Conservation (phyloP, 2,329 filamentous ascomycete species). For the Penicillium sp. region DNA sequence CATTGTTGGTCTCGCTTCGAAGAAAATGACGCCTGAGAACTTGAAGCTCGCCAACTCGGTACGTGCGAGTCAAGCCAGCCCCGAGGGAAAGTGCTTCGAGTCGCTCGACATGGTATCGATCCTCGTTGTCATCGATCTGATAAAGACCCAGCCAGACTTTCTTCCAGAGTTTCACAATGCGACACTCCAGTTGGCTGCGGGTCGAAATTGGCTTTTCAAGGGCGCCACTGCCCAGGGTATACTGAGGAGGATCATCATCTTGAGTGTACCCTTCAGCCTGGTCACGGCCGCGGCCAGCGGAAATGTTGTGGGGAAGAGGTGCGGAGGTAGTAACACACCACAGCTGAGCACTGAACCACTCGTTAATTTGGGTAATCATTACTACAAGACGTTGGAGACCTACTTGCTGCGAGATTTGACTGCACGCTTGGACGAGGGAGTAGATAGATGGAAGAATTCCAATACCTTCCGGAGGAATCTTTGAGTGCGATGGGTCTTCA, state of each 20-base stretch:
- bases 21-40: slow-evolving; percentile 11
- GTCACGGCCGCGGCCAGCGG: not conserved
- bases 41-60: slow-evolving; percentile 5
- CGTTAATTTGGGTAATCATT: not conserved
- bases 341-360: not conserved
- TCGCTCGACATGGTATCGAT: slow-evolving; percentile 12
- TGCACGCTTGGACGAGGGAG: not conserved
- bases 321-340: not conserved
- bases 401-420: not conserved
- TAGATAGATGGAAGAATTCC: slow-evolving; percentile 6
- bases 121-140: slow-evolving; percentile 13
- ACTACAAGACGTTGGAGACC: not conserved
- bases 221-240: not conserved
- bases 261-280: not conserved
- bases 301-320: not conserved
- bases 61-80: slow-evolving; percentile 12
- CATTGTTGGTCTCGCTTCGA: slow-evolving; percentile 4
- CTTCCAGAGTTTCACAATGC: slow-evolving; percentile 19
- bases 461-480: slow-evolving; percentile 7
- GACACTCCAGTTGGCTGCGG: slow-evolving; percentile 12
- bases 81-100: slow-evolving; percentile 18
- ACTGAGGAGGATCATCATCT: not conserved
- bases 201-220: not conserved
- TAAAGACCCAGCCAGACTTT: slow-evolving; percentile 22
- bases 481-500: slow-evolving; percentile 2